These are phyloP conservation scores for Aaosphaeria arxii DNA, from an alignment of 2,329 filamentous ascomycete species.

Conservation along the genomic window DNA sequence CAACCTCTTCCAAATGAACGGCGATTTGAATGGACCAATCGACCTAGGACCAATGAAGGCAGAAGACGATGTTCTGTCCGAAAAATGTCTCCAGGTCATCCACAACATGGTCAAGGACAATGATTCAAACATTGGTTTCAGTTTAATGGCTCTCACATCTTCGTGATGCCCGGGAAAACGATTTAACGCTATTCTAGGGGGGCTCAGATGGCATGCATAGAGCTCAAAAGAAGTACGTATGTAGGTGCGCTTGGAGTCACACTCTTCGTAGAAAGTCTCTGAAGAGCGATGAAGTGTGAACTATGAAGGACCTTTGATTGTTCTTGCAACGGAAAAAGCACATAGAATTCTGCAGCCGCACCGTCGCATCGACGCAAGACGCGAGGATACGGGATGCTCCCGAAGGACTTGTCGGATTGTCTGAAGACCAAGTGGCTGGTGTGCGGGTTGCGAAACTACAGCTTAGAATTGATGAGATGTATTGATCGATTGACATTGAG, in stretches of 20 bases:
- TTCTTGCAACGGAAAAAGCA: conserved; percentile 46
- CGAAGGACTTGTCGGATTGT: conserved; percentile 43
- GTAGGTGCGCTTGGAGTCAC: conserved; percentile 55
- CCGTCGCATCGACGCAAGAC: conserved; percentile 48
- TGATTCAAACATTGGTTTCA: conserved; percentile 21
- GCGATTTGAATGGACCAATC: conserved; percentile 26
- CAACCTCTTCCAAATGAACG: conserved; percentile 29
- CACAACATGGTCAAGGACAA: conserved; percentile 15
- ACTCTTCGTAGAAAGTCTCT: conserved; percentile 42
- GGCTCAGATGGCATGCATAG: background rate
- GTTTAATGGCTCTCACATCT: conserved; percentile 26
- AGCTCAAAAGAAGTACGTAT: conserved; percentile 15
- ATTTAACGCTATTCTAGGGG: background rate
- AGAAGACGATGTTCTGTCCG: conserved; percentile 20
- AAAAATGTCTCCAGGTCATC: conserved; percentile 17
- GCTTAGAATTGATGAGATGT: background rate
- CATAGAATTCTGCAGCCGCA: conserved; percentile 39
- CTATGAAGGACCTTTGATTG: conserved; percentile 52
- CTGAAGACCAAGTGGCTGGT: conserved; percentile 47
- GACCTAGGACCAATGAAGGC: conserved; percentile 22
- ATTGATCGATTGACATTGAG: background rate
- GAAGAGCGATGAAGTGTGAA: conserved; percentile 51
- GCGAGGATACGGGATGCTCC: conserved; percentile 44
- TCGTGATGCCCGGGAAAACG: background rate
- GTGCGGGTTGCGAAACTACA: conserved; percentile 27